Base-by-base conservation (phyloP, 768 basidiomycete genomes). In the Leccinum broughii region DNA sequence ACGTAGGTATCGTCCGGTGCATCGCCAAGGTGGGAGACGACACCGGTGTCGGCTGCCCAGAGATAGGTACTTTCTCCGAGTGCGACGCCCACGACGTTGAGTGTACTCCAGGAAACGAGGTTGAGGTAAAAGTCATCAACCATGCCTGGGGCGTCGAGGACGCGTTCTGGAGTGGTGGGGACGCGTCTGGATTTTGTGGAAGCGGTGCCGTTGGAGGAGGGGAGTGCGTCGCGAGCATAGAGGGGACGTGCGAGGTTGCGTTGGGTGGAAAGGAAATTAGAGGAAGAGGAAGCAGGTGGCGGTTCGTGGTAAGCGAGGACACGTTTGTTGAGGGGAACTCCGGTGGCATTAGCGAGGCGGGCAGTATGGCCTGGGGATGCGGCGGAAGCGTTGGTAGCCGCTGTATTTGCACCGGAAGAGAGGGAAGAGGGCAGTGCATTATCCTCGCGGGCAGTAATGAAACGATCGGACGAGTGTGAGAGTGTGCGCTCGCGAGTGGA, bases 41-140 rank as follows among this genome's bases (percentile, higher is more conserved):
- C 73, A 9, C 96, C 96, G 0, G 89, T 87, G 68, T 95, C 92
- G 1, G 95, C 96, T 64, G 85, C 89, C 96, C 96, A 99, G 58
- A 97, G 85, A 76, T 96, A 99, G 1, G 91, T 94, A 52, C 83
- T 82, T 48, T 90, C 86, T 50, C 87, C 91, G 11, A 99, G 83
- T 0, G 91, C 96, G 57, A 99, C 95, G 2, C 91, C 95, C 11
- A 99, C 86, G 28, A 87, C 77, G 73, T 98, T 98, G 64, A 84
- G 84, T 46, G 82, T 83, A 37, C 90, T 90, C 97, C 97, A 99
- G 17, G 88, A 83, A 55, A 98, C 73, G 55, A 99, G 80, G 73
- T 98, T 99, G 69, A 99, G 85, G 70, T 99, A 99, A 74, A 96
- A 99, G 74, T 99, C 97, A 65, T 98, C 94, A 10, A 87, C 82